These are phyloP conservation scores for Polyporus arcularius DNA, from an alignment of 768 basidiomycete genomes.

Conservation along the genomic window DNA sequence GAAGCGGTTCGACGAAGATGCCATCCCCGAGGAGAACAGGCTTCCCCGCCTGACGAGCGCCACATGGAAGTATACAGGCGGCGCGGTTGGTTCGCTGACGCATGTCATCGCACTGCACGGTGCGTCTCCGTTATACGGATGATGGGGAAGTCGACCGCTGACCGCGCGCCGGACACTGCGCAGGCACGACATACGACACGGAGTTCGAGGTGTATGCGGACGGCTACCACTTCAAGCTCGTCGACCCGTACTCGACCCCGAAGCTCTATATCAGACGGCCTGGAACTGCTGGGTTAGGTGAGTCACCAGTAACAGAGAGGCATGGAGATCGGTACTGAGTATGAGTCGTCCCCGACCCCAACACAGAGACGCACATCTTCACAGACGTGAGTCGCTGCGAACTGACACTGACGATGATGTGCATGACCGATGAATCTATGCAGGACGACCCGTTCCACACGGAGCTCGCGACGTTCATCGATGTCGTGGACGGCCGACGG, in stretches of 20 bases:
- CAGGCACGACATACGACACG: constrained; percentile 41
- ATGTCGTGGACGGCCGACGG: constrained; percentile 36
- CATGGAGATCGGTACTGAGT: too few species aligned
- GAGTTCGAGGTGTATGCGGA: constrained; percentile 51
- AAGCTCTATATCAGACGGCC: constrained; percentile 44
- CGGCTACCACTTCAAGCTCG: constrained; percentile 39
- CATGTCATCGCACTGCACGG: constrained; percentile 54
- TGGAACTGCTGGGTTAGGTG: constrained; percentile 25
- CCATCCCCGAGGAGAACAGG: constrained; percentile 43
- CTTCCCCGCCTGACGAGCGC: constrained; percentile 51
- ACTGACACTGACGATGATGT: neutral
- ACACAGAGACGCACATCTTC: constrained; percentile 42
- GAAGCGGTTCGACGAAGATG: constrained; percentile 44
- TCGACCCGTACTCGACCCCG: constrained; percentile 50
- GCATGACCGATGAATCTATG: too few species aligned
- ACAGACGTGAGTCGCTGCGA: constrained; percentile 7
- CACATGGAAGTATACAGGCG: constrained; percentile 41
- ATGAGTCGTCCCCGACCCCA: constrained; percentile 24
- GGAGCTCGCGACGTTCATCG: constrained; percentile 30
- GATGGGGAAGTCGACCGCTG: too few species aligned
- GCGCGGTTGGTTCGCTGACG: constrained; percentile 50
- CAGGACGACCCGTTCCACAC: constrained; percentile 24
- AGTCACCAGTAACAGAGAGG: neutral
- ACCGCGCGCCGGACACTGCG: neutral
- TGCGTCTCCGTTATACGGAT: constrained; percentile 1